Evolutionary conservation across 1,284 basidiomycete genomes (phyloP).

Genomic region (Tilletia caries): DNA sequence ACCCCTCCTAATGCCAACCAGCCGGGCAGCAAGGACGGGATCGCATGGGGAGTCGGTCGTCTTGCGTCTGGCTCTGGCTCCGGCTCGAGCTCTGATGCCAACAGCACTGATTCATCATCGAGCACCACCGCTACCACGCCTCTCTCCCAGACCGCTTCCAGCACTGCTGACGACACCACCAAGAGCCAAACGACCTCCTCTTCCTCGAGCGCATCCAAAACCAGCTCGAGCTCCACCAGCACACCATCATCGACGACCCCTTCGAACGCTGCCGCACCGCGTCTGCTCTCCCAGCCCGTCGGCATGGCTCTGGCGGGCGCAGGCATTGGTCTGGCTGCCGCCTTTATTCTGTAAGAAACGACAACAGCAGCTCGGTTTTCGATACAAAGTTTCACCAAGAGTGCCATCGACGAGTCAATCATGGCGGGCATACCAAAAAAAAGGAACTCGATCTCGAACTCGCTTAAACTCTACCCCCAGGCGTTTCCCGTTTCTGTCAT

Average conservation of each 20-base stretch:
- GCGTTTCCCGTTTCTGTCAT: background rate
- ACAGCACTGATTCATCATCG: background rate
- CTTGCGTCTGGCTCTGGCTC: constrained; percentile 16
- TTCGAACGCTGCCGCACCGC: background rate
- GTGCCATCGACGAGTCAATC: background rate
- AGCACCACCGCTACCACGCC: background rate
- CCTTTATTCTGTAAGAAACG: constrained; percentile 10
- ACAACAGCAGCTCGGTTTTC: no score
- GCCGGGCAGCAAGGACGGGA: constrained; percentile 58
- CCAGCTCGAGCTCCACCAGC: background rate
- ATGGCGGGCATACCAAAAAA: background rate
- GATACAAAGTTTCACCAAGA: no score
- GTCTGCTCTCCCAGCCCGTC: background rate
- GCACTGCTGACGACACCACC: background rate
- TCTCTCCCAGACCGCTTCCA: background rate
- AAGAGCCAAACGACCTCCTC: background rate
- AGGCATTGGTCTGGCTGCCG: constrained; percentile 5
- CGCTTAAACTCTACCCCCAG: background rate
- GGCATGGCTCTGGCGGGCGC: constrained; percentile 6
- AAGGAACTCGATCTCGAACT: no score
- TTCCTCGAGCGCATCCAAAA: background rate
- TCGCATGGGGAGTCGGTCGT: constrained; percentile 65
- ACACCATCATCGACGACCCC: background rate
- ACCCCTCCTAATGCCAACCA: constrained; percentile 61
- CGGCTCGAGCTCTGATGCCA: constrained; percentile 17